Evolutionary conservation across 1,139 yeast species (phyloP), one percentile per base, ranked within the genome.

Genomic region (Hemisphaericaspora lyxosophila): DNA sequence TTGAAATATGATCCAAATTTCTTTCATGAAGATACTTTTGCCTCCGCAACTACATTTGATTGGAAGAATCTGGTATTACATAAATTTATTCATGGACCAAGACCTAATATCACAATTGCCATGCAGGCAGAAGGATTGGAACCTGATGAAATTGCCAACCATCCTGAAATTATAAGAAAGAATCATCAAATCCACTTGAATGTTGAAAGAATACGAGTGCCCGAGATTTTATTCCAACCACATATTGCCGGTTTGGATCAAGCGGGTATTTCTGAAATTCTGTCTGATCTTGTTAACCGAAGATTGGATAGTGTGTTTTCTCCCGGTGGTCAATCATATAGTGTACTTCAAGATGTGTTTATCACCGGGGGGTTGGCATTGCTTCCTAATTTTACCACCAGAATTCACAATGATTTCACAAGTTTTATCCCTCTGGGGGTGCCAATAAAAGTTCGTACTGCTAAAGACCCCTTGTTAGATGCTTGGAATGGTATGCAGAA

Each of bases 401-500:
- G 99, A 46, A 54, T 94, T 9, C 64, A 62, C 2, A 64, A 66
- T 25, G 98, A 92, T 44, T 76, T 89, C 44, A 77, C 78, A 4
- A 64, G 79, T 11, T 76, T 85, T 45, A 64, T 92, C 39, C 97
- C 98, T 0, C 74, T 73, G 1, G 85, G 79, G 1, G 67, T 85
- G 0, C 75, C 80, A 1, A 60, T 90, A 30, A 65, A 70, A 9
- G 85, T 90, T 0, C 67, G 83, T 37, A 58, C 63, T 12, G 95
- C 96, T 0, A 48, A 60, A 5, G 80, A 87, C 54, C 89, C 96
- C 2, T 51, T 78, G 2, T 55, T 75, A 31, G 98, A 92, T 60
- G 80, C 97, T 1, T 94, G 98, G 98, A 80, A 73, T 48, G 98
- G 98, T 16, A 90, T 94, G 95, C 82, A 87, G 16, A 75, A 77